These are phyloP conservation scores for Fusarium cicatricum DNA, from an alignment of 2,329 filamentous ascomycete species.

Conservation along the genomic window DNA sequence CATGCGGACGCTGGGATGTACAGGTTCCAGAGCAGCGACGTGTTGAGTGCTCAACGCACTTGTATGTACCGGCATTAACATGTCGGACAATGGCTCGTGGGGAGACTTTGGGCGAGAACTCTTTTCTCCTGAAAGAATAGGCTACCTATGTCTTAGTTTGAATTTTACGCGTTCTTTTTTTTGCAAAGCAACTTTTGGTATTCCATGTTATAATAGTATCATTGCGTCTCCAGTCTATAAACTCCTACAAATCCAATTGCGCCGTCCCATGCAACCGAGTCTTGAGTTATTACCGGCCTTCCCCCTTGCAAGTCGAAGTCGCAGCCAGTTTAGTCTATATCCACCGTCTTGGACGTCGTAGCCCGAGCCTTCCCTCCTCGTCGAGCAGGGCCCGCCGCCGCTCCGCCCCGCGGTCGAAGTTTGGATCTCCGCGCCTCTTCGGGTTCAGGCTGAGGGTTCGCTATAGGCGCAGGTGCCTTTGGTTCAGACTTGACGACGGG, in stretches of 20 bases:
- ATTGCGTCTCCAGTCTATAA: slow-evolving; percentile 6
- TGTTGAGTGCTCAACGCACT: slow-evolving; percentile 28
- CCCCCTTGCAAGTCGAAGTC: not conserved
- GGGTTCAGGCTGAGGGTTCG: too few species aligned
- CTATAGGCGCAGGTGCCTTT: slow-evolving; percentile 1
- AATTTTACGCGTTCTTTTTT: slow-evolving; percentile 30
- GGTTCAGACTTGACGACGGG: slow-evolving; percentile 9
- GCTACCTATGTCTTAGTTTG: slow-evolving; percentile 33
- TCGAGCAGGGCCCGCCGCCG: slow-evolving; percentile 34
- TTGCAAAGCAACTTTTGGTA: slow-evolving; percentile 10
- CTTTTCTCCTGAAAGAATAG: slow-evolving; percentile 23
- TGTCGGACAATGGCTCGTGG: slow-evolving; percentile 27
- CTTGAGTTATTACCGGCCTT: not conserved
- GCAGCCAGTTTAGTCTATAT: slow-evolving; percentile 13
- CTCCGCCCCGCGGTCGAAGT: slow-evolving; percentile 39
- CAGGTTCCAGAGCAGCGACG: slow-evolving; percentile 9
- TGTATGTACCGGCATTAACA: slow-evolving; percentile 29
- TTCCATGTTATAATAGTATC: not conserved
- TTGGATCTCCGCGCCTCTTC: slow-evolving; percentile 44
- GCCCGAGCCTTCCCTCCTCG: slow-evolving; percentile 42
- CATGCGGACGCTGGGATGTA: too few species aligned
- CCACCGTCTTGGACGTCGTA: slow-evolving; percentile 32
- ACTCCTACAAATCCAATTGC: slow-evolving; percentile 22
- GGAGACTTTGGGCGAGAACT: slow-evolving; percentile 25
- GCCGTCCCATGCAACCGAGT: slow-evolving; percentile 36